These are phyloP conservation scores for Ceratobasidium sp. DNA, from an alignment of 1,284 basidiomycete genomes.

Conservation along the genomic window DNA sequence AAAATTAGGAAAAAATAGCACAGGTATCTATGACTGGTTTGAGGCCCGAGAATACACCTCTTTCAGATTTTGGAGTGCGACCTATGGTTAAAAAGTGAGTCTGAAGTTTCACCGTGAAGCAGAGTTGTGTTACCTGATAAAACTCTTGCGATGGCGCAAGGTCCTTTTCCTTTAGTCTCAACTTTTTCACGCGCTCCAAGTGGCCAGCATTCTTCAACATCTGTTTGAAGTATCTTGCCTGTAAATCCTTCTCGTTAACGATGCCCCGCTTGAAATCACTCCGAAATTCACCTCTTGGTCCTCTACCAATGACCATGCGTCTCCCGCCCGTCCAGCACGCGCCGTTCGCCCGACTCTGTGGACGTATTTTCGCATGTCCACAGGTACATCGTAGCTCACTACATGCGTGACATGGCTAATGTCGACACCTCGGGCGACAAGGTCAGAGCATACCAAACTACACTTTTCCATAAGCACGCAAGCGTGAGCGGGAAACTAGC, in stretches of 20 bases:
- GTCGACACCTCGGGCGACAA: constrained; percentile 97
- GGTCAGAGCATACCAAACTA: constrained; percentile 93
- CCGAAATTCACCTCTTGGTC: constrained; percentile 82
- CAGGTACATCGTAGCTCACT: constrained; percentile 91
- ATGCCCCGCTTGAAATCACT: background rate
- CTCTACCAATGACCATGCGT: constrained; percentile 95
- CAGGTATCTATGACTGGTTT: background rate
- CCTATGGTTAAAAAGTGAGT: constrained; percentile 1
- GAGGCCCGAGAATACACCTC: constrained; percentile 29
- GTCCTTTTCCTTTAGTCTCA: constrained; percentile 75
- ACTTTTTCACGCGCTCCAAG: constrained; percentile 73
- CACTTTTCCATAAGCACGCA: constrained; percentile 14
- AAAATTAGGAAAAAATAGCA: background rate
- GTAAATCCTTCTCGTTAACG: constrained; percentile 36
- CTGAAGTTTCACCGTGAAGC: background rate
- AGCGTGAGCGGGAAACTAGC: background rate
- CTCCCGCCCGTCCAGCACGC: constrained; percentile 84
- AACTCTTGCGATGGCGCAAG: constrained; percentile 64
- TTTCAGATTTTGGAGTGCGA: constrained; percentile 37
- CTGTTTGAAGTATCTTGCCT: constrained; percentile 89
- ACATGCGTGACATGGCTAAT: constrained; percentile 92
- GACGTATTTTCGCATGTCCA: constrained; percentile 98
- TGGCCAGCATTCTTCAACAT: constrained; percentile 84
- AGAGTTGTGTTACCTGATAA: constrained; percentile 67
- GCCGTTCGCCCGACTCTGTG: constrained; percentile 96